Percentiles rank a stretch among this genome's conserved stretches.
These are phyloP conservation scores for Aspergillus calidoustus DNA, from an alignment of 2,329 filamentous ascomycete genomes.

Conservation along the genomic window DNA sequence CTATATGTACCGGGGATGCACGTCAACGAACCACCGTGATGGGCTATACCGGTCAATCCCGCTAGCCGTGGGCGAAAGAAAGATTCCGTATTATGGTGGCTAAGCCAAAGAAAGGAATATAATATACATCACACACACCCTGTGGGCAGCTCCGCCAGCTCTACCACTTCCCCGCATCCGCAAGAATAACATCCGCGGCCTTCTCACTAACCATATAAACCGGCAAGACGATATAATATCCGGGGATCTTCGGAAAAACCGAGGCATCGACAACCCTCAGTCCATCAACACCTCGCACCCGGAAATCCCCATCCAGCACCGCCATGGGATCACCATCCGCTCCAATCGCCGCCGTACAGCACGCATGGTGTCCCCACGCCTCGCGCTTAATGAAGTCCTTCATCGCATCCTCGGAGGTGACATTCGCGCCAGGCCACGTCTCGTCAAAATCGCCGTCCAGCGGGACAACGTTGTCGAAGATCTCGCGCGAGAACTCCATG, in stretches of 20 bases:
- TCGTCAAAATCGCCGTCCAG: conserved; percentile 45
- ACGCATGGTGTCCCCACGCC: conserved; percentile 63
- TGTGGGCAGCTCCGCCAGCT: too few species aligned
- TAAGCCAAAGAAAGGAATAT: too few species aligned
- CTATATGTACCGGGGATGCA: too few species aligned
- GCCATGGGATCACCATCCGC: conserved; percentile 57
- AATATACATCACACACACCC: not conserved
- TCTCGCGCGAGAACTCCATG: conserved; percentile 56
- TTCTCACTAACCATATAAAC: conserved; percentile 65
- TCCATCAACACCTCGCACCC: conserved; percentile 59
- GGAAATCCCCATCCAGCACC: conserved; percentile 61
- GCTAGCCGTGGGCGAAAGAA: too few species aligned
- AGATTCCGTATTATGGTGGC: too few species aligned
- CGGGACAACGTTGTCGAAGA: conserved; percentile 44
- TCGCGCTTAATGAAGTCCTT: conserved; percentile 55
- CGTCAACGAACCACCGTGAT: too few species aligned
- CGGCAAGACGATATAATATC: conserved; percentile 57
- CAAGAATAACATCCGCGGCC: conserved; percentile 61
- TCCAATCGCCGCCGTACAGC: conserved; percentile 61
- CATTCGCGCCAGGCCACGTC: conserved; percentile 48
- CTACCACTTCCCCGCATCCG: conserved; percentile 5
- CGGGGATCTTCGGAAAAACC: conserved; percentile 61
- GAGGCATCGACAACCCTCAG: conserved; percentile 67
- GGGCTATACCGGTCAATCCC: too few species aligned
- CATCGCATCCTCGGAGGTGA: conserved; percentile 49